phyloP scores from a whole-genome alignment of 169 alveolate genomes.

The Nephromyces sp. region DNA sequence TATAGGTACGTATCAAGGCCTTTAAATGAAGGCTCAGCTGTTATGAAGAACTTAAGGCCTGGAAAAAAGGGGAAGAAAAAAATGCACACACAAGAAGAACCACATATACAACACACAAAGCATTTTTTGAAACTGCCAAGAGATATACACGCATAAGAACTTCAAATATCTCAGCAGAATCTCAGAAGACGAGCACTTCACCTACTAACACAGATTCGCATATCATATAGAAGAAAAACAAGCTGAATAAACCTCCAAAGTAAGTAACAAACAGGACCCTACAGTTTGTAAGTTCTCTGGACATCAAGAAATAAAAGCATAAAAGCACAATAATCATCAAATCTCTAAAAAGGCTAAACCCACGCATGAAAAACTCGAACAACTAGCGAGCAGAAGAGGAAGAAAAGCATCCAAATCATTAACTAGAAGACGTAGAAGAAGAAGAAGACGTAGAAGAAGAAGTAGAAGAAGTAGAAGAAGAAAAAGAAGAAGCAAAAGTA shows the following conservation, averaged over 20 bases:
- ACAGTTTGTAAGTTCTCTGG: too few relatives aligned
- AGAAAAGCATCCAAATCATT: neutral
- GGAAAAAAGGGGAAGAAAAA: neutral
- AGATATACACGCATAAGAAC: too few relatives aligned
- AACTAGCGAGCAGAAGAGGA: neutral
- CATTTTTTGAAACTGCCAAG: too few relatives aligned
- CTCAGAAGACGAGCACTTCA: neutral
- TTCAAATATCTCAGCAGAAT: neutral
- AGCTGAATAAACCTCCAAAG: too few relatives aligned
- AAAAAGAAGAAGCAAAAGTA: too few relatives aligned
- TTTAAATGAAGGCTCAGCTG: constrained; percentile 32
- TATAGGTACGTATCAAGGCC: constrained; percentile 47
- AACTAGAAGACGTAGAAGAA: neutral
- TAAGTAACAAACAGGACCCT: too few relatives aligned
- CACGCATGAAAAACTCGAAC: neutral
- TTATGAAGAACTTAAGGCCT: constrained; percentile 50
- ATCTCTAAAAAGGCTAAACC: too few relatives aligned
- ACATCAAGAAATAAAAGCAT: too few relatives aligned
- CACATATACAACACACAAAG: neutral
- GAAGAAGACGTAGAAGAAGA: too few relatives aligned
- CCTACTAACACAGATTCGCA: constrained; percentile 13
- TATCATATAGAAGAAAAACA: neutral
- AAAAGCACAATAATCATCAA: too few relatives aligned
- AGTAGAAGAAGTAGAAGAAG: neutral
- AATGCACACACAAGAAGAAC: neutral